These are phyloP conservation scores for Knoxdaviesia capensis DNA, from an alignment of 2,329 filamentous ascomycete genomes.

Conservation along the genomic window DNA sequence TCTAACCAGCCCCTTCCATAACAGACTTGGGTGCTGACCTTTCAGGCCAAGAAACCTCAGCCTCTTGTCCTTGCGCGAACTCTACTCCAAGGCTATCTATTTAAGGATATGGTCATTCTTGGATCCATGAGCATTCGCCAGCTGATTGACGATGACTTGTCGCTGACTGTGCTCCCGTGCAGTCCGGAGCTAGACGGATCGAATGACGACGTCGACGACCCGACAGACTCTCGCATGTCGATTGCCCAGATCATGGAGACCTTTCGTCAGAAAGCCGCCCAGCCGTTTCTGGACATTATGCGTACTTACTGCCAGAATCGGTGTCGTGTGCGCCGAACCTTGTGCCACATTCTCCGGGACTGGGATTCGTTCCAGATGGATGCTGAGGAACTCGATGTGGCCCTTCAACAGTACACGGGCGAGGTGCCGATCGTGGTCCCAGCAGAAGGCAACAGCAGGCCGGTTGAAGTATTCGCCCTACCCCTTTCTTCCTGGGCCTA, in stretches of 20 bases:
- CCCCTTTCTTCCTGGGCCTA: slow-evolving; percentile 79
- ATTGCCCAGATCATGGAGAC: slow-evolving; percentile 56
- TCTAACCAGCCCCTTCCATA: neutral
- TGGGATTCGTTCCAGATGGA: slow-evolving; percentile 74
- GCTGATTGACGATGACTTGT: slow-evolving; percentile 67
- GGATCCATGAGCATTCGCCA: slow-evolving; percentile 49
- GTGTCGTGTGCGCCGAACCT: slow-evolving; percentile 70
- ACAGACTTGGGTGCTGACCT: slow-evolving; percentile 52
- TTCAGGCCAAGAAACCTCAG: slow-evolving; percentile 62
- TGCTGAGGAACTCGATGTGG: slow-evolving; percentile 50
- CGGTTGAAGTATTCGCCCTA: slow-evolving; percentile 19
- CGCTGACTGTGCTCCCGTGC: slow-evolving; percentile 51
- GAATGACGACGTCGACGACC: slow-evolving; percentile 59
- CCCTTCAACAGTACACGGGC: no score
- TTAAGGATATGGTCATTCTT: slow-evolving; percentile 50
- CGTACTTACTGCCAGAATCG: slow-evolving; percentile 77
- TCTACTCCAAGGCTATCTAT: slow-evolving; percentile 56
- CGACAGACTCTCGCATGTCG: slow-evolving; percentile 52
- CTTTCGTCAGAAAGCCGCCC: slow-evolving; percentile 37
- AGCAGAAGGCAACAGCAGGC: no score
- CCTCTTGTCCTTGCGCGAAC: slow-evolving; percentile 71
- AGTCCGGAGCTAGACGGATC: slow-evolving; percentile 49
- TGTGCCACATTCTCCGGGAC: slow-evolving; percentile 64
- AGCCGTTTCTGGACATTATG: slow-evolving; percentile 68
- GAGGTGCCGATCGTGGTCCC: no score